Evolutionary conservation across 2,329 filamentous ascomycete species (phyloP).

Genomic region (Onygenales sp.): DNA sequence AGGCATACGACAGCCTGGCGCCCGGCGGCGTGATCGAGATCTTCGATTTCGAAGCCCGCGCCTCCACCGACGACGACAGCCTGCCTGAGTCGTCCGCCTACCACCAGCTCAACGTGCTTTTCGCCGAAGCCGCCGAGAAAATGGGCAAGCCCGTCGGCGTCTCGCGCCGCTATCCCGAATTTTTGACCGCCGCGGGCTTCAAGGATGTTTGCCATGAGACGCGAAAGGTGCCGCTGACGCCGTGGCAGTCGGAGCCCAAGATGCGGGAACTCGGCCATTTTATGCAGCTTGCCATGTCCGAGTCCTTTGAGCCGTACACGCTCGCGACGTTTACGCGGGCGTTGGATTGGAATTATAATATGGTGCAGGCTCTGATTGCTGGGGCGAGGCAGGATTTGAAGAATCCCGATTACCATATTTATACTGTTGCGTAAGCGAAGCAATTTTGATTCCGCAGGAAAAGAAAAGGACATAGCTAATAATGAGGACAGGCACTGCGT

Average conservation of each 20-base stretch:
- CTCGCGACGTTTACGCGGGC: conserved; percentile 17
- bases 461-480: too few species aligned
- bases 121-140: conserved; percentile 14
- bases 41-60: conserved; percentile 21
- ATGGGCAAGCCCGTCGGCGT: conserved; percentile 20
- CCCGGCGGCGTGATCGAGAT: conserved; percentile 23
- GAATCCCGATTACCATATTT: conserved; percentile 5
- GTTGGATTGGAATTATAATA: conserved; percentile 16
- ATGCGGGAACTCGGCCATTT: conserved; percentile 13
- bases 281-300: conserved; percentile 14
- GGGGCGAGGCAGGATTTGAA: conserved; percentile 5
- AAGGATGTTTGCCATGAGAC: conserved; percentile 34
- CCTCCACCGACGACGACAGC: conserved; percentile 19
- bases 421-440: conserved; percentile 1
- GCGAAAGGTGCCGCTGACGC: conserved; percentile 34
- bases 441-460: too few species aligned
- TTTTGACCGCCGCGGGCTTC: conserved; percentile 43
- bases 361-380: conserved; percentile 4
- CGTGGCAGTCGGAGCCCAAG: conserved; percentile 13
- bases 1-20: conserved; percentile 17
- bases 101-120: conserved; percentile 12
- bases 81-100: conserved; percentile 14
- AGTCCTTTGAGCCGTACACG: conserved; percentile 17
- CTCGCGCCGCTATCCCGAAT: conserved; percentile 24
- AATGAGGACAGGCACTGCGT: too few species aligned